These are phyloP conservation scores for Nigrospora osmanthi DNA, from an alignment of 2,329 filamentous ascomycete species.

Conservation along the genomic window DNA sequence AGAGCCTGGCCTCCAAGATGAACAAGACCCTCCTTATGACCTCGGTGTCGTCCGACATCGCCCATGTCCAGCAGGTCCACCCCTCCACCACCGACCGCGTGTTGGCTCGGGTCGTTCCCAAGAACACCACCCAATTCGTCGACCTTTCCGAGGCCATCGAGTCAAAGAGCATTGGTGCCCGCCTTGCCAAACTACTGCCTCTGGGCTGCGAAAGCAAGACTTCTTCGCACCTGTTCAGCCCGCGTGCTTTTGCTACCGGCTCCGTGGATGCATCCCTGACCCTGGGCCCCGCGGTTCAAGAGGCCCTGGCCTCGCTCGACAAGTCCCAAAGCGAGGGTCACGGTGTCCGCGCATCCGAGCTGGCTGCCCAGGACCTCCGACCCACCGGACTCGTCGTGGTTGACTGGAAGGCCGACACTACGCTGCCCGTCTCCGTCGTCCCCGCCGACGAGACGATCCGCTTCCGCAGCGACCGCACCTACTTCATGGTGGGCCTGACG, in stretches of 20 bases:
- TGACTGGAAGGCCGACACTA: conserved; percentile 2
- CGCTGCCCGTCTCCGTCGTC: not conserved
- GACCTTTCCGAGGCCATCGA: not conserved
- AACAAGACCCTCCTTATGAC: not conserved
- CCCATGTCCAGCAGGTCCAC: not conserved
- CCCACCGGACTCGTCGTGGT: not conserved
- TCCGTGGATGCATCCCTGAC: not conserved
- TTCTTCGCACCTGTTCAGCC: not conserved
- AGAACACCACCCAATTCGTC: not conserved
- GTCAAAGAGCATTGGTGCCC: not conserved
- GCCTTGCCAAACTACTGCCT: not conserved
- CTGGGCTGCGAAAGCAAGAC: not conserved
- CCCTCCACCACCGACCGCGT: not conserved
- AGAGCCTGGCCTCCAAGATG: not conserved
- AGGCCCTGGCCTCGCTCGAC: not conserved
- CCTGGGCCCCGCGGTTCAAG: not conserved
- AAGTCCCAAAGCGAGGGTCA: not conserved
- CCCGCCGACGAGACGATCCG: conserved; percentile 1
- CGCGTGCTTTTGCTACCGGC: not conserved
- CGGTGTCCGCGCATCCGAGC: not conserved
- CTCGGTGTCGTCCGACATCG: not conserved
- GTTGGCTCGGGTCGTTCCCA: not conserved
- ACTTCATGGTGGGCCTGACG: conserved; percentile 23
- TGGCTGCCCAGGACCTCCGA: not conserved
- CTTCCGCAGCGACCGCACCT: conserved; percentile 19